phyloP scores from a whole-genome alignment of 1,284 basidiomycete species.

The Fomitopsis palustris region DNA sequence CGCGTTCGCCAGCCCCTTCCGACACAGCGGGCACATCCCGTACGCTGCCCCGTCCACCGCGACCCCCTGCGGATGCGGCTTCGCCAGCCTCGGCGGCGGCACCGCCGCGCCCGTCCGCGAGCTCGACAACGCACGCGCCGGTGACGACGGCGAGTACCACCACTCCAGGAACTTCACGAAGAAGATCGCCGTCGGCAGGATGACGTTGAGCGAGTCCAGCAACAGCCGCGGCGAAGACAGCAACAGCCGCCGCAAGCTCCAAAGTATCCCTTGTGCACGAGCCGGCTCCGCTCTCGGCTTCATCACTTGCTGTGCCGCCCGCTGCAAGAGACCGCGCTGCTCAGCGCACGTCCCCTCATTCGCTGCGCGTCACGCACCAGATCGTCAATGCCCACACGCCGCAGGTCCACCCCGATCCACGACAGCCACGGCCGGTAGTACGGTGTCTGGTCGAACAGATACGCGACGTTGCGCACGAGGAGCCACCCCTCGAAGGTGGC shows the following conservation, averaged over 20 bases:
- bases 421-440: conserved; percentile 91
- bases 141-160: conserved; percentile 98
- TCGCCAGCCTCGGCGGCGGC: conserved; percentile 71
- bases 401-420: conserved; percentile 81
- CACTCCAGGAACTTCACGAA: conserved; percentile 98
- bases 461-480: conserved; percentile 82
- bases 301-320: conserved; percentile 28
- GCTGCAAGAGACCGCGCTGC: conserved; percentile 11
- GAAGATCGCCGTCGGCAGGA: conserved; percentile 92
- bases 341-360: neutral
- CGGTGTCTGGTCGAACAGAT: conserved; percentile 85
- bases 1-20: conserved; percentile 76
- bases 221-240: conserved; percentile 56
- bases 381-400: conserved; percentile 76
- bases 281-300: conserved; percentile 22
- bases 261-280: conserved; percentile 32
- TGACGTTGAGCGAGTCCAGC: conserved; percentile 75
- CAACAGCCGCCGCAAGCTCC: conserved; percentile 43
- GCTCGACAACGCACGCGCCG: conserved; percentile 62
- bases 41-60: conserved; percentile 60
- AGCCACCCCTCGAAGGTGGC: conserved; percentile 78
- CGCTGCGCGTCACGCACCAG: conserved; percentile 42
- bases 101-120: conserved; percentile 65
- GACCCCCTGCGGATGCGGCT: conserved; percentile 67
- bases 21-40: conserved; percentile 85